phyloP scores from a whole-genome alignment of 73 alveolate species.

The Paramecium pentaurelia region DNA sequence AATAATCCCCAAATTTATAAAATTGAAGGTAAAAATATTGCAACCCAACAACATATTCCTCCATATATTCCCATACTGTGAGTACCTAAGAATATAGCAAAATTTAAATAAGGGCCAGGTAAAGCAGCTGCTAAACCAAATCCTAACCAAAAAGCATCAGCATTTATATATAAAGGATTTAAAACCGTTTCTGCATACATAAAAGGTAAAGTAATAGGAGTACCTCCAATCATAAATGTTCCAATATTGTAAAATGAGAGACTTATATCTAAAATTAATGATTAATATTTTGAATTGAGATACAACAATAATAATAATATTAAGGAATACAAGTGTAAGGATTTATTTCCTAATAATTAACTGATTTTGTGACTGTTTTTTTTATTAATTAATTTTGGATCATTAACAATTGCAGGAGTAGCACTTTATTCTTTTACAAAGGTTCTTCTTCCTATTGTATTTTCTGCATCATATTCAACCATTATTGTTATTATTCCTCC shows the following conservation, averaged over 20 bases:
- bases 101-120: conserved; percentile 2
- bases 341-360: neutral
- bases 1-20: neutral
- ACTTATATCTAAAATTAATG: neutral
- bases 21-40: neutral
- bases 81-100: neutral
- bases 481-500: neutral
- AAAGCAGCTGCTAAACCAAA: neutral
- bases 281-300: neutral
- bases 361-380: neutral
- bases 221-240: neutral
- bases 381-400: neutral
- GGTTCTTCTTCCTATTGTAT: neutral
- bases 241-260: neutral
- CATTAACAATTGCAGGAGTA: neutral
- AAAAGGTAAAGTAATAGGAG: neutral
- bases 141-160: neutral
- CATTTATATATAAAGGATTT: neutral
- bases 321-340: neutral
- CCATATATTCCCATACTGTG: neutral
- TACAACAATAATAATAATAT: neutral
- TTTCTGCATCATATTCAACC: neutral
- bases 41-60: neutral
- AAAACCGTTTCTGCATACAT: neutral
- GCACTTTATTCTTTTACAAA: neutral